Conservation (phyloP, 2,329 filamentous ascomycete genomes). For the Kalmusia sp. region DNA sequence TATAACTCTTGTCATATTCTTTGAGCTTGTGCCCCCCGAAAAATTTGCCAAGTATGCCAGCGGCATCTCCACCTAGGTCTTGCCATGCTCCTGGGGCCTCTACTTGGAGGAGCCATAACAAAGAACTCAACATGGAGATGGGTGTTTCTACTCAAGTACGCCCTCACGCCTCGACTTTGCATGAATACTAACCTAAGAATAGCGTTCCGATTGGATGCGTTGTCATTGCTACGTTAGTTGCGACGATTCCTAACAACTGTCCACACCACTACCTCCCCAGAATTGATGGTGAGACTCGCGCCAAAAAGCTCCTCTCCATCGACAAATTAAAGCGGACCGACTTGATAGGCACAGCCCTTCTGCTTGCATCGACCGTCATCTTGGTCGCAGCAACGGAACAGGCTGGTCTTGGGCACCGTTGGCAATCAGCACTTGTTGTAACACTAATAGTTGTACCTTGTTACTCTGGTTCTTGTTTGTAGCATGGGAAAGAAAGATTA, state of each 20-base stretch:
- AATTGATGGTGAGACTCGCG: too few relatives aligned
- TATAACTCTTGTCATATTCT: conserved; percentile 31
- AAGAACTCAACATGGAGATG: conserved; percentile 62
- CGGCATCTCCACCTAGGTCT: neutral
- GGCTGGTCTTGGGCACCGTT: too few relatives aligned
- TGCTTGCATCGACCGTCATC: too few relatives aligned
- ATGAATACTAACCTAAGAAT: neutral
- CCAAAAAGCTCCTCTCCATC: too few relatives aligned
- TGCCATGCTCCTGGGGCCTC: conserved; percentile 43
- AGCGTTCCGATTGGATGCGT: conserved; percentile 6
- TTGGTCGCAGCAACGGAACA: too few relatives aligned
- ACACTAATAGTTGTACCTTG: too few relatives aligned
- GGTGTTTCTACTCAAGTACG: conserved; percentile 66
- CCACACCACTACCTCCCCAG: conserved; percentile 8
- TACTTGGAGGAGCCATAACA: conserved; percentile 57
- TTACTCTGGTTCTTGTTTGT: too few relatives aligned
- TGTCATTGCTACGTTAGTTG: neutral
- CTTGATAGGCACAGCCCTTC: too few relatives aligned
- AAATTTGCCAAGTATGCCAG: conserved; percentile 4
- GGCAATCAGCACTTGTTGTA: too few relatives aligned
- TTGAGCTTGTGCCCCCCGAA: conserved; percentile 30
- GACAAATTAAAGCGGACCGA: too few relatives aligned
- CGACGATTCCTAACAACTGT: conserved; percentile 13
- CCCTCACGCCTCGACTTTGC: too few relatives aligned
- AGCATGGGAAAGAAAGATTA: too few relatives aligned